Evolutionary conservation across 1,284 basidiomycete genomes (phyloP), one percentile per base, ranked within the genome.

Genomic region (Vanrija humicola): DNA sequence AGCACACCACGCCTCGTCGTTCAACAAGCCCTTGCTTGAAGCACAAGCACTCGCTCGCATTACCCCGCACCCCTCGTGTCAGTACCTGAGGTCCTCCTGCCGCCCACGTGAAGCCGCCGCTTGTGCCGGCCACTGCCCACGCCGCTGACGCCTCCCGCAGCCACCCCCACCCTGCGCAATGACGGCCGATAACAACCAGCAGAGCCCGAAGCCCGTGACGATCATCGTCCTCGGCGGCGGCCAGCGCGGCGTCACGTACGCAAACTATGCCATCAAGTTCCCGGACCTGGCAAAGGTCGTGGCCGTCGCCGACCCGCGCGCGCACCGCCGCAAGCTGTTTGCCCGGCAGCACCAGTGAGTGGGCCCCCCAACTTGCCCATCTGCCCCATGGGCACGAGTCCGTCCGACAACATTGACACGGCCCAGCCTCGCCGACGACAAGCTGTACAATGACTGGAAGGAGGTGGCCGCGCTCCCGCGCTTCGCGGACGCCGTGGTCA

Each of bases 301-400:
- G 21, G 86, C 88, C 10, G 86, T 90, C 50, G 89, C 88, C 15
- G 90, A 93, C 64, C 89, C 89, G 2, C 83, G 88, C 15, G 79
- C 81, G 3, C 82, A 84, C 62, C 85, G 89, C 1, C 83, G 82
- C 42, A 72, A 78, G 48, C 70, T 78, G 55, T 85, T 89, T 64
- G 81, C 83, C 7, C 71, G 80, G 16, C 67, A 70, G 0, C 83
- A 89, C 66, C 69, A 78, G 10, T 69, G 52, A 54, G 67, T 60
- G 10, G 23, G 14, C 21, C 21, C 21, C 21, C 21, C 21, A 23
- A 23, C 21, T 23, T 23, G 21, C 21, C 3, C 21, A 23, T 23
- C 21, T 23, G 21, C 21, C 21, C 21, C 21, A 23, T 23, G 21
- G 21, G 21, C 5, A 23, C 21, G 21, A 23, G 21, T 23, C 21